phyloP scores from a whole-genome alignment of 495 filamentous ascomycete species.

The Daldinia concentrica region DNA sequence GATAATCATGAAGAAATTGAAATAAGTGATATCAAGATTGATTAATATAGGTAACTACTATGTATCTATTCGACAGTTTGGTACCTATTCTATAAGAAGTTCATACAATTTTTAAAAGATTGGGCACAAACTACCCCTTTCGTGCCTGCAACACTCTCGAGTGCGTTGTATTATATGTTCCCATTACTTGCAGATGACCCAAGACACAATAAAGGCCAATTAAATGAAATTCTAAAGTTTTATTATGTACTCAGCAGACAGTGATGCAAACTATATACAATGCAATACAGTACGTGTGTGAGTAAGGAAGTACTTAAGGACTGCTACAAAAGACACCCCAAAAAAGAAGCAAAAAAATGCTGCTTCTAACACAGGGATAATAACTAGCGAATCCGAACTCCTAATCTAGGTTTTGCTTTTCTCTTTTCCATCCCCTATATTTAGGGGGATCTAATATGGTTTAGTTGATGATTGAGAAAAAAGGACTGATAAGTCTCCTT shows the following conservation, averaged over 20 bases:
- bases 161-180: not conserved
- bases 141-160: no score
- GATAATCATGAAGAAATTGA: no score
- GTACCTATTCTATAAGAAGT: no score
- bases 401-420: slow-evolving; percentile 18
- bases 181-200: not conserved
- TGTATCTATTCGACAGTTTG: no score
- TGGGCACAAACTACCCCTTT: no score
- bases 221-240: slow-evolving; percentile 2
- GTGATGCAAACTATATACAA: slow-evolving; percentile 28
- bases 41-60: no score
- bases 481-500: slow-evolving; percentile 13
- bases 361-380: slow-evolving; percentile 15
- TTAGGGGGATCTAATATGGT: slow-evolving; percentile 14
- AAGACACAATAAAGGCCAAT: not conserved
- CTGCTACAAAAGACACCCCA: not conserved
- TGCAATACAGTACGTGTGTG: slow-evolving; percentile 10
- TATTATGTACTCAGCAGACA: slow-evolving; percentile 24
- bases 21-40: no score
- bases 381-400: slow-evolving; percentile 23
- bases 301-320: not conserved
- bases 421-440: slow-evolving; percentile 17
- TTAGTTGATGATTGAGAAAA: slow-evolving; percentile 12
- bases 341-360: not conserved
- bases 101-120: no score